Evolutionary conservation across 768 basidiomycete genomes (phyloP).

Genomic region (Gloeopeniophorella convolvens): DNA sequence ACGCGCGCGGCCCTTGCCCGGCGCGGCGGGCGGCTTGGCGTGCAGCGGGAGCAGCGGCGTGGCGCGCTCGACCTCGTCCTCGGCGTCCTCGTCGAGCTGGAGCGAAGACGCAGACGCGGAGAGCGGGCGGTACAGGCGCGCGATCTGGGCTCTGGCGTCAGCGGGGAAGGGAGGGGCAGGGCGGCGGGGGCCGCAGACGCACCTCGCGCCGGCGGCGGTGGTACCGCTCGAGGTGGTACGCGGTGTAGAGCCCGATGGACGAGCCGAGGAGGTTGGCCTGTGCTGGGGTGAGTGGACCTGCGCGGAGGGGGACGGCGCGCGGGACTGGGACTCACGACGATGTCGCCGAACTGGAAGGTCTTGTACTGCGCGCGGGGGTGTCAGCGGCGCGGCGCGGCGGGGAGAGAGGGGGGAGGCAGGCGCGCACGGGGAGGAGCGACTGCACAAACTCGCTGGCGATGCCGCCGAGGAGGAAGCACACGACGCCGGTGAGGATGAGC

Average conservation of each 20-base stretch:
- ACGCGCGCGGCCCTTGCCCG: conserved; percentile 14
- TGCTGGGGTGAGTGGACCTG: neutral
- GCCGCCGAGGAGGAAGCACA: conserved; percentile 77
- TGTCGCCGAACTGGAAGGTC: conserved; percentile 64
- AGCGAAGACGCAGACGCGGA: conserved; percentile 35
- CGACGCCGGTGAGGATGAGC: conserved; percentile 58
- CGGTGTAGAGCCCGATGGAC: conserved; percentile 54
- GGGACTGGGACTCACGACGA: conserved; percentile 54
- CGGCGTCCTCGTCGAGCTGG: conserved; percentile 45
- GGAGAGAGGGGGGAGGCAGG: neutral
- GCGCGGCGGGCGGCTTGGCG: conserved; percentile 3
- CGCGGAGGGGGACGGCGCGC: neutral
- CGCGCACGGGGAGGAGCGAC: conserved; percentile 60
- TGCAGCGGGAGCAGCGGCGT: conserved; percentile 6
- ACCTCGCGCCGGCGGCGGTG: conserved; percentile 79
- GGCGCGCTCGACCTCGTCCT: conserved; percentile 32
- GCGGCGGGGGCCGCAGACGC: no score
- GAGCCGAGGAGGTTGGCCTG: conserved; percentile 80
- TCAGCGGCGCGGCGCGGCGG: conserved; percentile 24
- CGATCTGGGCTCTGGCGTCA: conserved; percentile 43
- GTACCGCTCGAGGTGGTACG: conserved; percentile 66
- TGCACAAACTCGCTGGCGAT: conserved; percentile 80
- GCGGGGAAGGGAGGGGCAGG: neutral
- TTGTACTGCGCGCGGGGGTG: conserved; percentile 43
- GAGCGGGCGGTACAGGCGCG: conserved; percentile 71